These are phyloP conservation scores for Cutaneotrichosporon sp. DNA, from an alignment of 1,284 basidiomycete species.

Conservation along the genomic window DNA sequence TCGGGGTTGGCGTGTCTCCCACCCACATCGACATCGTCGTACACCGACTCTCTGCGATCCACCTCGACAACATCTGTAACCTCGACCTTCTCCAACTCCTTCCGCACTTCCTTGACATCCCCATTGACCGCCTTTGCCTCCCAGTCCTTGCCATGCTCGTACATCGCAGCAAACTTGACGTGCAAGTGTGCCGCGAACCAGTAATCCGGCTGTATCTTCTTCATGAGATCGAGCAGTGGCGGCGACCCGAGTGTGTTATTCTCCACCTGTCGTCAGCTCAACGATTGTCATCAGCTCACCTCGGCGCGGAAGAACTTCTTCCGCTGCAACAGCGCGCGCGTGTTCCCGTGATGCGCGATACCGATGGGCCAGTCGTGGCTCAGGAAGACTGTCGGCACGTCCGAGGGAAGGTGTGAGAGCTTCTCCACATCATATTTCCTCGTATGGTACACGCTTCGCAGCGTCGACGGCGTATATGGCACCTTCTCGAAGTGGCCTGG, in stretches of 20 bases:
- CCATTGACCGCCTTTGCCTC: background rate
- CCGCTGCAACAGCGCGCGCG: conserved; percentile 63
- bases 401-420: conserved; percentile 57
- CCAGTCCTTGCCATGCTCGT: conserved; percentile 54
- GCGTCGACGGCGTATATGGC: conserved; percentile 62
- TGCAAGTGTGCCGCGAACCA: conserved; percentile 98
- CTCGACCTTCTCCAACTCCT: background rate
- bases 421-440: conserved; percentile 80
- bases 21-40: background rate
- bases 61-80: background rate
- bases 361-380: conserved; percentile 96
- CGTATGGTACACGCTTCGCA: conserved; percentile 88
- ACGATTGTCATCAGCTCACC: conserved; percentile 29
- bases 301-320: conserved; percentile 84
- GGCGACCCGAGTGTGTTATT: conserved; percentile 80
- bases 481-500: conserved; percentile 59
- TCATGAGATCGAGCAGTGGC: conserved; percentile 76
- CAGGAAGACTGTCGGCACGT: conserved; percentile 65
- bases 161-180: conserved; percentile 71
- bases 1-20: conserved; percentile 59
- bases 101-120: background rate
- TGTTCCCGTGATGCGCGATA: conserved; percentile 80
- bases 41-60: background rate
- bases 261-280: conserved; percentile 53
- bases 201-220: conserved; percentile 73